Conservation (phyloP, 1,284 basidiomycete genomes). For the Bondarzewia mesenterica region DNA sequence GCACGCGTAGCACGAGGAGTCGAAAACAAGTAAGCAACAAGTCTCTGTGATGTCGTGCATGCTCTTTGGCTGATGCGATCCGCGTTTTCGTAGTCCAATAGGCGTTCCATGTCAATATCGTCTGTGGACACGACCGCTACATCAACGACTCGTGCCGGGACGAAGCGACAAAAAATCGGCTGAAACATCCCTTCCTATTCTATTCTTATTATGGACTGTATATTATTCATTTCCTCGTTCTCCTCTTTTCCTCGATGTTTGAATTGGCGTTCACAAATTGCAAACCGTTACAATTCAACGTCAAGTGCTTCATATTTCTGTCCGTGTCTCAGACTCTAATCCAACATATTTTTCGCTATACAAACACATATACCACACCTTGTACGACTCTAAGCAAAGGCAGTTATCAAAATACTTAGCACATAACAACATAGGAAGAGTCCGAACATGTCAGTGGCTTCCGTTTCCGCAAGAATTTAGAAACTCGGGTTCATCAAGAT, state of each 20-base stretch:
- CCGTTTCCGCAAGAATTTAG: too few relatives aligned
- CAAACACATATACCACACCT: too few relatives aligned
- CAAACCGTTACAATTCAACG: too few relatives aligned
- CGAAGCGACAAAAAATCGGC: conserved; percentile 44
- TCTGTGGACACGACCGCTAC: conserved; percentile 59
- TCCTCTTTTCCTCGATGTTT: not conserved
- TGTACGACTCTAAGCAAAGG: too few relatives aligned
- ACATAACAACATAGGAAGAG: too few relatives aligned
- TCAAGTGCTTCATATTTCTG: too few relatives aligned
- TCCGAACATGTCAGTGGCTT: too few relatives aligned
- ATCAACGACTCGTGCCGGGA: conserved; percentile 36
- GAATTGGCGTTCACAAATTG: too few relatives aligned
- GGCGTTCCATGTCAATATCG: conserved; percentile 40
- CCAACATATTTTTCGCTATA: too few relatives aligned
- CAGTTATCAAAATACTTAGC: too few relatives aligned
- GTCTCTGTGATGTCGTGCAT: not conserved
- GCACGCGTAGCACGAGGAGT: conserved; percentile 45
- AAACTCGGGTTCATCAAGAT: too few relatives aligned
- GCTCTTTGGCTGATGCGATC: not conserved
- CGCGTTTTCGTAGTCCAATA: conserved; percentile 6
- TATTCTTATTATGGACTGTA: not conserved
- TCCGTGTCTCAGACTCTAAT: too few relatives aligned
- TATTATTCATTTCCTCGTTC: not conserved
- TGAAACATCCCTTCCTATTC: conserved; percentile 2
- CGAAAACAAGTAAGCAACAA: conserved; percentile 43